Evolutionary conservation across 306 rosid species (phyloP).

Genomic region (Prunus padus): DNA sequence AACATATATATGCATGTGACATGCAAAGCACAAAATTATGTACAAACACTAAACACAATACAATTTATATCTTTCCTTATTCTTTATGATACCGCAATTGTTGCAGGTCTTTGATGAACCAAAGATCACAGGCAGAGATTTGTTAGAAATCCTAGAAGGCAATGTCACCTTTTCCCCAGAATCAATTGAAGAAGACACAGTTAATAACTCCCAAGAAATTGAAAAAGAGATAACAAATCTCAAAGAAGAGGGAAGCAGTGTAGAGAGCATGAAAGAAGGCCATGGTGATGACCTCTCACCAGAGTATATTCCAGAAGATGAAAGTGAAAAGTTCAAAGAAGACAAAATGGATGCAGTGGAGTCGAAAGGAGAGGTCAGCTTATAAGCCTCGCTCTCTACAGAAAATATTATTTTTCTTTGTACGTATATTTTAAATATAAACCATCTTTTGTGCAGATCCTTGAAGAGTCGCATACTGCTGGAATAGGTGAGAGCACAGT

Average conservation of each 20-base stretch:
- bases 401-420: background rate
- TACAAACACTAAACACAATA: background rate
- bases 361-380: slow-evolving; percentile 27
- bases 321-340: background rate
- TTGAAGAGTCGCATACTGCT: slow-evolving; percentile 12
- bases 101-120: slow-evolving; percentile 18
- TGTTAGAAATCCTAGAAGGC: slow-evolving; percentile 11
- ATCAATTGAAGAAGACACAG: slow-evolving; percentile 22
- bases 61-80: background rate
- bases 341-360: slow-evolving; percentile 11
- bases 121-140: slow-evolving; percentile 12
- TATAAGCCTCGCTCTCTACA: background rate
- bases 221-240: slow-evolving; percentile 15
- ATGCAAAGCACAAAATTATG: background rate
- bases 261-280: slow-evolving; percentile 20
- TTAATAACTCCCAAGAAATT: slow-evolving; percentile 11
- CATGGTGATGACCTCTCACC: slow-evolving; percentile 2
- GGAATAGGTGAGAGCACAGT: slow-evolving; percentile 22
- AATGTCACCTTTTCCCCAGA: slow-evolving; percentile 15
- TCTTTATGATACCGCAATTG: background rate
- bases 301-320: slow-evolving; percentile 23
- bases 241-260: slow-evolving; percentile 23
- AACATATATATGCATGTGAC: background rate
- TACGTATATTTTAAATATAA: background rate
- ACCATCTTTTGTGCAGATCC: slow-evolving; percentile 22